Evolutionary conservation across 129 eudicot genomes (phyloP).

Genomic region (Lonicera japonica): DNA sequence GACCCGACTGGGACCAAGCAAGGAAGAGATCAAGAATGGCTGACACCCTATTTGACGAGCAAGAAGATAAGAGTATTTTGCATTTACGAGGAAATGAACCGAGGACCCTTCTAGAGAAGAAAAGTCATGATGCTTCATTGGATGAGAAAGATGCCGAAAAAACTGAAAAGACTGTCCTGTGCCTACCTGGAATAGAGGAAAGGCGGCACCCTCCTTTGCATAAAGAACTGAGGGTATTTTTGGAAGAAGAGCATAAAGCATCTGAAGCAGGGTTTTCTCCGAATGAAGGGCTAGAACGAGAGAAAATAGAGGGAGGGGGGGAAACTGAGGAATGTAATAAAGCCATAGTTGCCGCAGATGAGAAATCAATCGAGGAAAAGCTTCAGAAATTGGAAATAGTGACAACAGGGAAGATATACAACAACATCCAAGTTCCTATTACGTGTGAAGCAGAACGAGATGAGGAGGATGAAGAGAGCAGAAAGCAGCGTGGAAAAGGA

Average conservation of each 20-base stretch:
- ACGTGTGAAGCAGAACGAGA: slow-evolving; percentile 38
- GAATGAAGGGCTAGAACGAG: slow-evolving; percentile 19
- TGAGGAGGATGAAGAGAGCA: slow-evolving; percentile 88
- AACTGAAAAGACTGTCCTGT: slow-evolving; percentile 19
- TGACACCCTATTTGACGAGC: slow-evolving; percentile 22
- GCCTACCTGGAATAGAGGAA: slow-evolving; percentile 23
- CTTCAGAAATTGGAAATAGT: slow-evolving; percentile 26
- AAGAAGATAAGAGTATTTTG: slow-evolving; percentile 32
- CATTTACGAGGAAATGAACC: slow-evolving; percentile 35
- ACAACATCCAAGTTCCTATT: slow-evolving; percentile 36
- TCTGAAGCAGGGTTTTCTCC: slow-evolving; percentile 33
- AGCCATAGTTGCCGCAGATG: slow-evolving; percentile 7
- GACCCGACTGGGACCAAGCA: slow-evolving; percentile 71
- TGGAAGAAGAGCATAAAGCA: slow-evolving; percentile 84
- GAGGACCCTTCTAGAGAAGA: slow-evolving; percentile 4
- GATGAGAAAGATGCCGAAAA: slow-evolving; percentile 28
- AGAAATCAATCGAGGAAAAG: slow-evolving; percentile 17
- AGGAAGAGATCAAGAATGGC: slow-evolving; percentile 84
- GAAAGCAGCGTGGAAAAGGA: slow-evolving; percentile 85
- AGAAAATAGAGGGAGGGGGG: slow-evolving; percentile 4
- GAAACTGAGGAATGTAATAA: slow-evolving; percentile 6
- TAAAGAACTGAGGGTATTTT: slow-evolving; percentile 66
- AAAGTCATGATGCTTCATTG: slow-evolving; percentile 12
- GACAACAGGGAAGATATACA: slow-evolving; percentile 23
- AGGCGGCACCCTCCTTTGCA: slow-evolving; percentile 19